Evolutionary conservation across 257 asterid species (phyloP), one percentile per base, ranked within the genome.

Genomic region (Gardenia jasminoides): DNA sequence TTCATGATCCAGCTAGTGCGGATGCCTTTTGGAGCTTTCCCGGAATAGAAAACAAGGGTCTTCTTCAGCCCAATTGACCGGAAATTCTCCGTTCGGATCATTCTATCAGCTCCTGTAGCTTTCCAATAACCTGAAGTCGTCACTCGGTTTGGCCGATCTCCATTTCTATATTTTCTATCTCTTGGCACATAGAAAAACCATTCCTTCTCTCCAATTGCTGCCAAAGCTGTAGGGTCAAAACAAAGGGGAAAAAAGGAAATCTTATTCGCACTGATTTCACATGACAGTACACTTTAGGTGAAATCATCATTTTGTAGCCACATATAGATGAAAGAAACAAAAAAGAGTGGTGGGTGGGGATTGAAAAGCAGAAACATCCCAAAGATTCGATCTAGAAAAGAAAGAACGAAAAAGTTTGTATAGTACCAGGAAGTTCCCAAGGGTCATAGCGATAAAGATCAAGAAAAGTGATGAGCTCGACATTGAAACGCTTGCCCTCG

Each of bases 91-190:
- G 85, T 85, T 75, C 94, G 44, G 70, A 96, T 96, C 99, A 90
- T 92, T 67, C 97, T 83, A 70, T 96, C 99, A 0, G 99, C 99
- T 7, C 99, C 99, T 0, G 99, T 96, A 2, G 99, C 99, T 85
- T 96, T 96, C 99, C 99, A 95, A 62, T 95, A 95, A 0, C 99
- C 99, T 2, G 99, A 95, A 17, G 96, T 95, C n/a, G 99, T 95
- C 46, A 96, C 99, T 1, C 99, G 91, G 52, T 96, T 96, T 0
- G 99, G 99, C 78, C 99, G 87, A 83, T 96, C 99, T 0, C 99
- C 99, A 67, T 93, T 96, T 56, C 99, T 76, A 15, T 96, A 96
- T 89, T 96, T 96, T 80, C 92, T 59, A 76, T 96, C 99, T 69
- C 99, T 88, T 2, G 99, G 99, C 61, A 93, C 99, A 77, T 96